Base-by-base conservation (phyloP, 495 filamentous ascomycete species). In the Talaromyces thailandensis region DNA sequence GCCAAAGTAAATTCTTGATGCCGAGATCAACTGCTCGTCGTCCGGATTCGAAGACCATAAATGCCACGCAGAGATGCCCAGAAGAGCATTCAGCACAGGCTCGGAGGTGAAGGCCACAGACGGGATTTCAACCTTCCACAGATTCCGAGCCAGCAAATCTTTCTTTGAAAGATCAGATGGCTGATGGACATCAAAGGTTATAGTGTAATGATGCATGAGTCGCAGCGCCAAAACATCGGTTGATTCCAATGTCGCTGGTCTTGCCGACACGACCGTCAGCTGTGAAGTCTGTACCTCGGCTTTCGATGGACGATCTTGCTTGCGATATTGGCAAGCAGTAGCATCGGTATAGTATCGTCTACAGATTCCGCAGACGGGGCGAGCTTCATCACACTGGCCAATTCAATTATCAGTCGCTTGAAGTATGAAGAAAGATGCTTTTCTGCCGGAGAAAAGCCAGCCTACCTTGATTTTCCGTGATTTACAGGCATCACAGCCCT, bases 61-160 rank as follows among this genome's bases (percentile, higher is more conserved):
- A 61, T 61, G 59, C 59, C 59, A 61, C 6, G 59, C 59, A 9
- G 59, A 61, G 28, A 61, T 52, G 1, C 59, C 59, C n/a, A 61
- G 24, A 21, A 61, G 26, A n/a, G 59, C 59, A 31, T 50, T 31
- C 43, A 61, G 4, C 4, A 61, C 59, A 11, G 40, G 4, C 25
- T 61, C 59, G 6, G 59, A 61, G 28, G 37, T 51, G 43, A 61
- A 61, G 9, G 59, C 59, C 11, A 61, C 31, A 6, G 40, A 23
- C 14, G 59, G 59, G n/a, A 61, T 52, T 31, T 61, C 25, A 25
- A 50, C 59, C 43, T 61, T 40, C 59, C 59, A 61, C 5, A 61
- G 26, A 50, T 18, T 16, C 6, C 43, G 40, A 14, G 43, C 25
- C 24, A 61, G 23, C 25, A 18, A 9, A 35, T 50, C 26, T 14